Evolutionary conservation across 345 rosid genomes (phyloP), one percentile per base, ranked within the genome.

Genomic region (Euphorbia tirucalli): DNA sequence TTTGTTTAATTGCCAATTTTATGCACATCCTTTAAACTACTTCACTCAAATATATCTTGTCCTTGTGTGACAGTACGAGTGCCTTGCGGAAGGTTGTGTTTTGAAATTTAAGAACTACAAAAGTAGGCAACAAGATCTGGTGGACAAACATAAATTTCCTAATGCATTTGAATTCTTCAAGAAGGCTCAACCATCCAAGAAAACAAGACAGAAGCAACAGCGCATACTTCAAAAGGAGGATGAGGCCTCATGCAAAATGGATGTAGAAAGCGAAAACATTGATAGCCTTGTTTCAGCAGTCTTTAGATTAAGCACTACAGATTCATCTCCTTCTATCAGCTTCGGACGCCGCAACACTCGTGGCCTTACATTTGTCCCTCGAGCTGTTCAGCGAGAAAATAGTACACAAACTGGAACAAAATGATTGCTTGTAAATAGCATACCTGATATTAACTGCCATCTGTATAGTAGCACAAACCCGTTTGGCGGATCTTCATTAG

Each of bases 101-200:
- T 56, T 87, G 80, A 92, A 87, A 82, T 90, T 90, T 81, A 90
- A 89, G 83, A 86, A 58, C 75, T 85, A 92, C 79, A 92, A 89
- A 79, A 77, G 87, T 58, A 83, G 98, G 83, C 92, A 87, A 55
- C 93, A 83, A 48, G 97, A 92, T 83, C 82, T 94, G 65, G 75
- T 87, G 35, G 97, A 90, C 87, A 94, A 87, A 77, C 98, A 94
- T 78, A 92, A 88, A 74, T 94, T 92, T 73, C 96, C 98, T 30
- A 78, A 85, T 58, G 86, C 98, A 4, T 94, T 90, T 43, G 92
- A 89, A 75, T 90, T 94, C 84, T 90, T 87, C 73, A 89, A 90
- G 82, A 92, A 74, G 80, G 76, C 87, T 31, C 88, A 62, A 22
- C 87, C 80, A 75, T 94, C 98, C 63, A 92, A 82, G 89, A 94